Evolutionary conservation across 306 rosid genomes (phyloP).

Genomic region (Leucaena leucocephala): DNA sequence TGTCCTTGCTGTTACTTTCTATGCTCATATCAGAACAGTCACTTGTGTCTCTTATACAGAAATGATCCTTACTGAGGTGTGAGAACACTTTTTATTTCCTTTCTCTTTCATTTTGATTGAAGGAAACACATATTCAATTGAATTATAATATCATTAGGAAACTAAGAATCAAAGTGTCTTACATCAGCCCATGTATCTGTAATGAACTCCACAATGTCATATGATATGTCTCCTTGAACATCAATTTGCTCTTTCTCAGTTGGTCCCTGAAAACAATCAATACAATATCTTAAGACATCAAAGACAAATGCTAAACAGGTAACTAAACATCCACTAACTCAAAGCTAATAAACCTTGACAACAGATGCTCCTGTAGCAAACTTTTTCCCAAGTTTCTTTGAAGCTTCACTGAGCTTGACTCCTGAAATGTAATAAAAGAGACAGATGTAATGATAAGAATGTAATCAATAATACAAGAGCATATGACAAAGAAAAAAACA

Average conservation of each 20-base stretch:
- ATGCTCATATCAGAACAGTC: slow-evolving; percentile 23
- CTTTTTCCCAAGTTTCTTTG: slow-evolving; percentile 98
- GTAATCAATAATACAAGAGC: slow-evolving; percentile 10
- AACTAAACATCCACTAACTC: slow-evolving; percentile 10
- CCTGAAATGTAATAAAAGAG: slow-evolving; percentile 4
- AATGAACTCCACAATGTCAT: slow-evolving; percentile 91
- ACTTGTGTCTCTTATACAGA: background rate
- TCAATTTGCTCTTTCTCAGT: slow-evolving; percentile 99
- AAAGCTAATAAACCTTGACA: slow-evolving; percentile 70
- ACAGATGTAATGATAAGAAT: background rate
- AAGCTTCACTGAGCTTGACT: slow-evolving; percentile 89
- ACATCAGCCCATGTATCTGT: slow-evolving; percentile 96
- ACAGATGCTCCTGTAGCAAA: slow-evolving; percentile 99
- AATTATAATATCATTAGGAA: slow-evolving; percentile 20
- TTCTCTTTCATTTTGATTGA: background rate
- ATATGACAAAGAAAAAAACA: background rate
- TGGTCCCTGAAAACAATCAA: slow-evolving; percentile 77
- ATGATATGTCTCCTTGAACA: slow-evolving; percentile 97
- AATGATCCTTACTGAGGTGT: background rate
- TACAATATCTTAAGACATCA: slow-evolving; percentile 36
- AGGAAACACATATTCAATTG: background rate
- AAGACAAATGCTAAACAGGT: slow-evolving; percentile 27
- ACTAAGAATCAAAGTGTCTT: slow-evolving; percentile 40
- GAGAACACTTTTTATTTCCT: background rate
- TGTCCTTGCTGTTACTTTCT: slow-evolving; percentile 6